Evolutionary conservation across 2,329 filamentous ascomycete species (phyloP).

Genomic region (Chaetomium sp.): DNA sequence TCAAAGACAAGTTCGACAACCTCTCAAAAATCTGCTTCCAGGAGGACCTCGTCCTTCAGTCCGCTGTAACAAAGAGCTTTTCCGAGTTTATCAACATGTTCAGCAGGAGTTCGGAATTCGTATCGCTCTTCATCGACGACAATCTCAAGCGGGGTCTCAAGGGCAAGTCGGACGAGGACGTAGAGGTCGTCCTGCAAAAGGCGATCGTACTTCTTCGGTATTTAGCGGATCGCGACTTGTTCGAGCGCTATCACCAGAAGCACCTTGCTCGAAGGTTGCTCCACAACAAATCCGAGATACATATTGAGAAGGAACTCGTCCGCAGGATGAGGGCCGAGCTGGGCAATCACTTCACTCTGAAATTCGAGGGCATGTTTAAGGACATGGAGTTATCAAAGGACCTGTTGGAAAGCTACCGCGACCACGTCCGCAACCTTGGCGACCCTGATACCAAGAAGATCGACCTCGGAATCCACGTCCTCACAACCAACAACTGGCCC

Average conservation of each 20-base stretch:
- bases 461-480: conserved; percentile 80
- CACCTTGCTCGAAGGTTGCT: conserved; percentile 86
- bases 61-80: conserved; percentile 82
- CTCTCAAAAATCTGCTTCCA: conserved; percentile 75
- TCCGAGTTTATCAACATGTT: conserved; percentile 94
- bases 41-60: conserved; percentile 75
- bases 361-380: conserved; percentile 97
- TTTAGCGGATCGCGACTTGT: conserved; percentile 87
- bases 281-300: conserved; percentile 85
- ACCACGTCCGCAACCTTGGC: conserved; percentile 59
- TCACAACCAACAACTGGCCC: conserved; percentile 95
- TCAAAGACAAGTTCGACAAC: conserved; percentile 88
- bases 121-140: conserved; percentile 96
- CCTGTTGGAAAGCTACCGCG: conserved; percentile 74
- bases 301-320: conserved; percentile 93
- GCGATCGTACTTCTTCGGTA: conserved; percentile 87
- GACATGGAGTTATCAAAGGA: conserved; percentile 90
- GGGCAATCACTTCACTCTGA: conserved; percentile 88
- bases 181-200: conserved; percentile 83
- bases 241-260: conserved; percentile 97
- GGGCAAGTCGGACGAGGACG: conserved; percentile 85
- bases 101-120: conserved; percentile 79
- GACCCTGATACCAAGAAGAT: conserved; percentile 62
- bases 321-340: conserved; percentile 96
- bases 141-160: conserved; percentile 93